Evolutionary conservation across 2,329 filamentous ascomycete species (phyloP).

Genomic region (Bertia moriformis): DNA sequence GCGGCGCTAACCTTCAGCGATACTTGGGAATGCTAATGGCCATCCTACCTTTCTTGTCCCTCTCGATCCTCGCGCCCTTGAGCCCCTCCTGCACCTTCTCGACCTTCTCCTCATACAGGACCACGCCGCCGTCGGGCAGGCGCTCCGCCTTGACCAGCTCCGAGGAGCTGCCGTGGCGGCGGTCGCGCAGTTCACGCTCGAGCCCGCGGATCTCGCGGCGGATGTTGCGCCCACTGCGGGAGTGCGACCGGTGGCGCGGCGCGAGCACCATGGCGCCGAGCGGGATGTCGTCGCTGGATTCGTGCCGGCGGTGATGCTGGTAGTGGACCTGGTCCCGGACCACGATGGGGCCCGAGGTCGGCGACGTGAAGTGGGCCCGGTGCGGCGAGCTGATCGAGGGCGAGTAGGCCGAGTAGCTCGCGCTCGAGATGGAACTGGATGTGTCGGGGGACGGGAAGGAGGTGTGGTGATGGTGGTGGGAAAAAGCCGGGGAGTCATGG

Average conservation of each 20-base stretch:
- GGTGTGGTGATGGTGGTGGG: slow-evolving; percentile 14
- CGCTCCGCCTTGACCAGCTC: slow-evolving; percentile 41
- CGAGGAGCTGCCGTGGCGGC: slow-evolving; percentile 18
- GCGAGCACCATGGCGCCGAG: not conserved
- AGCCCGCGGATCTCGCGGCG: slow-evolving; percentile 58
- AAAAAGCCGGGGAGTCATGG: slow-evolving; percentile 26
- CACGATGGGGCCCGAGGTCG: no score
- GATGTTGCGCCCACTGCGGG: slow-evolving; percentile 45
- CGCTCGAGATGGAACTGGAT: no score
- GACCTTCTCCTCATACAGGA: slow-evolving; percentile 46
- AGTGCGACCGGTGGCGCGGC: slow-evolving; percentile 19
- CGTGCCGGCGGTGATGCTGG: slow-evolving; percentile 9
- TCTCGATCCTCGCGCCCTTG: slow-evolving; percentile 58
- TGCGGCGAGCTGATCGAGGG: no score
- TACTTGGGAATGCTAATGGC: slow-evolving; percentile 66
- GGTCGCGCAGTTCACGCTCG: slow-evolving; percentile 41
- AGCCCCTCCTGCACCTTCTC: slow-evolving; percentile 37
- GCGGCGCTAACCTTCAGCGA: slow-evolving; percentile 31
- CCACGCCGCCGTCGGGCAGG: slow-evolving; percentile 42
- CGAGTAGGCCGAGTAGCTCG: no score
- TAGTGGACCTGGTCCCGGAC: no score
- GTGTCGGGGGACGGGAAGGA: slow-evolving; percentile 10
- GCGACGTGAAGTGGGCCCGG: no score
- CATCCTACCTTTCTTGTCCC: slow-evolving; percentile 93
- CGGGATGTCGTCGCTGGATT: slow-evolving; percentile 8